Evolutionary conservation across 306 rosid genomes (phyloP), one percentile per base, ranked within the genome.

Genomic region (Cucurbita ficifolia): DNA sequence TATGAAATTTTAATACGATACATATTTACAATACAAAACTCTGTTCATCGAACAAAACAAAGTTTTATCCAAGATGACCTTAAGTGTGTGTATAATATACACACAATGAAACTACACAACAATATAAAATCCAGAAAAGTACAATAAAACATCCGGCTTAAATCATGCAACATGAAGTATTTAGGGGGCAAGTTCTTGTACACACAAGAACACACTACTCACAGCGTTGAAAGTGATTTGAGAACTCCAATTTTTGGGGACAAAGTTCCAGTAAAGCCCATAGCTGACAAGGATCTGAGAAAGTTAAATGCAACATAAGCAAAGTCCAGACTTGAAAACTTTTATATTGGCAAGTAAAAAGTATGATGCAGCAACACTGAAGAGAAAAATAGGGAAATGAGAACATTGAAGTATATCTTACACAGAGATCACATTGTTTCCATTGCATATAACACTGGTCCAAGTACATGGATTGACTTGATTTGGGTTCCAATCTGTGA

Each of bases 391-490:
- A 62, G 16, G 65, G 63, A 70, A 74, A 63, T 49, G 33, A 21
- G 38, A 69, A 48, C 43, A 78, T 52, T 50, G 58, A 75, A 46
- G 58, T 76, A 81, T 49, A 72, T 86, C 96, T 86, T 91, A 95
- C 99, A 95, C 90, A 79, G 86, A 80, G 55, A 43, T 1, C 46
- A 95, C 99, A 78, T 68, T 79, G 78, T 75, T 59, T 59, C 77
- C 81, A 38, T 11, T 88, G 55, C 99, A 95, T 74, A 72, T 76
- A 78, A 95, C 90, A 82, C 80, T 87, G 72, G 96, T 77, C 99
- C 99, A 95, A 56, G 97, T 89, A 83, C 99, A 95, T 40, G 99
- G 99, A 72, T 91, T 89, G 40, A 95, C 99, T 91, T 85, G 95
- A 84, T 89, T 84, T 58, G 55, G 81, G 65, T 87, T 91, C 99